These are phyloP conservation scores for Talaromyces proteolyticus DNA, from an alignment of 495 filamentous ascomycete genomes.

Conservation along the genomic window DNA sequence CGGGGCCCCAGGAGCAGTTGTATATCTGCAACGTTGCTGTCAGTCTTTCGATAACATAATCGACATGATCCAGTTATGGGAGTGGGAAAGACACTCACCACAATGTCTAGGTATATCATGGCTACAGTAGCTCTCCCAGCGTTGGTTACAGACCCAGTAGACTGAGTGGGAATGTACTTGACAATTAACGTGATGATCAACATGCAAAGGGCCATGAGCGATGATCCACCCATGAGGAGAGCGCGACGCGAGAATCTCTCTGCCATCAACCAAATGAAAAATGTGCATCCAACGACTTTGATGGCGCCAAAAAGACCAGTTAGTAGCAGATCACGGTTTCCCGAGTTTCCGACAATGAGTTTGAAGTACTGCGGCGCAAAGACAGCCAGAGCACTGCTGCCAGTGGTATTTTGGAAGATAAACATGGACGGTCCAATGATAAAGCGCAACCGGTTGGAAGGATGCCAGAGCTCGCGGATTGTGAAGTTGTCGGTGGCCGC, in stretches of 20 bases:
- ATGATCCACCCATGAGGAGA: constrained; percentile 25
- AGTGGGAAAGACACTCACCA: constrained; percentile 8
- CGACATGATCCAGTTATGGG: not conserved
- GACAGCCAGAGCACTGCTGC: constrained; percentile 19
- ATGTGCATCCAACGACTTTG: constrained; percentile 30
- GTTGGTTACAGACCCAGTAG: constrained; percentile 10
- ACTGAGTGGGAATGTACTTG: constrained; percentile 15
- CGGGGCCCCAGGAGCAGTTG: constrained; percentile 19
- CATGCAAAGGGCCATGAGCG: constrained; percentile 18
- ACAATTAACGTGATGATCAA: constrained; percentile 19
- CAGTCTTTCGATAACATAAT: too few relatives aligned
- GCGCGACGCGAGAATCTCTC: constrained; percentile 31
- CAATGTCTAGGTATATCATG: constrained; percentile 19
- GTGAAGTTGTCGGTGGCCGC: not conserved
- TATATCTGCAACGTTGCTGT: constrained; percentile 9
- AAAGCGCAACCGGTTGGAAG: constrained; percentile 13
- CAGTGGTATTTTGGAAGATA: constrained; percentile 15
- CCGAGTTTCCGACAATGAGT: constrained; percentile 21
- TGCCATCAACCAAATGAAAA: constrained; percentile 31
- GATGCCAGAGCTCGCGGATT: not conserved
- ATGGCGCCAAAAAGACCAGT: constrained; percentile 34
- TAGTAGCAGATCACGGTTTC: constrained; percentile 28
- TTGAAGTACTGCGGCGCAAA: constrained; percentile 35
- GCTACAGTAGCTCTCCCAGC: constrained; percentile 18
- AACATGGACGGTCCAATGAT: constrained; percentile 15